Evolutionary conservation across 2,329 filamentous ascomycete genomes (phyloP).

Genomic region (Diplodia intermedia): DNA sequence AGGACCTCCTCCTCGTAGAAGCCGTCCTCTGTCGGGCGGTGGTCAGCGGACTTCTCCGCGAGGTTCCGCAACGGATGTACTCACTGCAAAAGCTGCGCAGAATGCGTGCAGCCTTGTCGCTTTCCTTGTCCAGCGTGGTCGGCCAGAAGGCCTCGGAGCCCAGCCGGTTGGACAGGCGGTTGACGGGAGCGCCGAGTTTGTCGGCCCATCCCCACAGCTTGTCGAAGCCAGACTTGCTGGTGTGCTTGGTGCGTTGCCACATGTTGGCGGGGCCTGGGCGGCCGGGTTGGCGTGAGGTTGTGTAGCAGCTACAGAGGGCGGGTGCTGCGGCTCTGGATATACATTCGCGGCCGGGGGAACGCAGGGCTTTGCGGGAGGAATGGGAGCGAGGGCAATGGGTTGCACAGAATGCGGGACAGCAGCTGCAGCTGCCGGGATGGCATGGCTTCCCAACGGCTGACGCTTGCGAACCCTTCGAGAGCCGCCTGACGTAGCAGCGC

Average conservation of each 20-base stretch:
- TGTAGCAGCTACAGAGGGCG: conserved; percentile 18
- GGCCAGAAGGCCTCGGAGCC: conserved; percentile 87
- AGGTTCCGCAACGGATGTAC: conserved; percentile 43
- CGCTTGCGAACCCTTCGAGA: conserved; percentile 29
- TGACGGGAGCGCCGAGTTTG: conserved; percentile 77
- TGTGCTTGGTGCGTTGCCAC: conserved; percentile 63
- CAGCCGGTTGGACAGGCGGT: conserved; percentile 80
- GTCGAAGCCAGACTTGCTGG: conserved; percentile 72
- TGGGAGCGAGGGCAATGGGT: conserved; percentile 27
- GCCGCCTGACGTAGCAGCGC: conserved; percentile 30
- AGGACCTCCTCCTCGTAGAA: conserved; percentile 67
- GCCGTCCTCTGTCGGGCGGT: conserved; percentile 62
- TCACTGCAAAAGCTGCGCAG: conserved; percentile 87
- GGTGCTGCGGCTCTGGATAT: conserved; percentile 7
- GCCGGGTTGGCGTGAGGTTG: conserved; percentile 10
- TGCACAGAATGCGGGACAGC: conserved; percentile 31
- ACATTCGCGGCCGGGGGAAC: conserved; percentile 10
- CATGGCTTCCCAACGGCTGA: conserved; percentile 26
- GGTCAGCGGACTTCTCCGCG: conserved; percentile 33
- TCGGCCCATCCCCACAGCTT: conserved; percentile 72
- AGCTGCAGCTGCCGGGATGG: conserved; percentile 26
- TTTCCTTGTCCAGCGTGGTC: conserved; percentile 83
- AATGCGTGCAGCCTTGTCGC: conserved; percentile 89
- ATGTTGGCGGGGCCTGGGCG: conserved; percentile 38
- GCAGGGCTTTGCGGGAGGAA: conserved; percentile 4